These are phyloP conservation scores for Paramyrothecium sp. DNA, from an alignment of 2,329 filamentous ascomycete species.

Conservation along the genomic window DNA sequence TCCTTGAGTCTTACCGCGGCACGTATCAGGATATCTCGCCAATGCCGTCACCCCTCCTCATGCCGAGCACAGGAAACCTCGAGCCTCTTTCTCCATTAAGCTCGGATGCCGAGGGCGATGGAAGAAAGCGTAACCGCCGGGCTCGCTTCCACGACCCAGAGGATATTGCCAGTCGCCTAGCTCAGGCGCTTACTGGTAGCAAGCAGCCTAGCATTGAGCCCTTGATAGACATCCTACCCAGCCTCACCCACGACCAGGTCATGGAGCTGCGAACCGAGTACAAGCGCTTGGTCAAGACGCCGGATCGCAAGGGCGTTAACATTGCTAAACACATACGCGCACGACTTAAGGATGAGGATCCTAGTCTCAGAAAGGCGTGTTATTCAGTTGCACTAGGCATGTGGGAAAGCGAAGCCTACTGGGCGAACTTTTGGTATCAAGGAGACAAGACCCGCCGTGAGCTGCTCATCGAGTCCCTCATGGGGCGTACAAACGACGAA, in stretches of 20 bases:
- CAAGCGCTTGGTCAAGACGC: constrained; percentile 83
- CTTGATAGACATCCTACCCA: constrained; percentile 81
- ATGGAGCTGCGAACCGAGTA: constrained; percentile 85
- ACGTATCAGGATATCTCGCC: constrained; percentile 94
- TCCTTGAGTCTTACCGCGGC: constrained; percentile 88
- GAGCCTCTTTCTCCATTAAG: constrained; percentile 52
- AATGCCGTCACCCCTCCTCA: constrained; percentile 80
- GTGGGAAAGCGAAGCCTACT: constrained; percentile 94
- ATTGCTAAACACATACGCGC: constrained; percentile 81
- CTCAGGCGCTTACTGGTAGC: constrained; percentile 69
- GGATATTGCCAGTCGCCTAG: constrained; percentile 74
- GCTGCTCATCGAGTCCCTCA: constrained; percentile 87
- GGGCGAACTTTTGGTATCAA: constrained; percentile 98
- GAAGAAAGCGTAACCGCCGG: constrained; percentile 53
- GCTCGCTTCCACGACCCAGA: constrained; percentile 82
- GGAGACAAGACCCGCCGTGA: constrained; percentile 80
- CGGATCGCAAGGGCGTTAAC: constrained; percentile 76
- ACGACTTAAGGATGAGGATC: constrained; percentile 69
- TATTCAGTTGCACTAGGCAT: constrained; percentile 86
- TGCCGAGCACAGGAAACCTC: constrained; percentile 48
- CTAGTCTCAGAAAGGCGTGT: constrained; percentile 83
- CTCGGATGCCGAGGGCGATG: constrained; percentile 43
- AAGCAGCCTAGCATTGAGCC: constrained; percentile 65
- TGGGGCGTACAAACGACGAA: constrained; percentile 87
- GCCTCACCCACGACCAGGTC: constrained; percentile 82